Percentiles rank a stretch among this genome's conserved stretches.
phyloP scores from a whole-genome alignment of 2,329 filamentous ascomycete species.

The Volutella citrinella region DNA sequence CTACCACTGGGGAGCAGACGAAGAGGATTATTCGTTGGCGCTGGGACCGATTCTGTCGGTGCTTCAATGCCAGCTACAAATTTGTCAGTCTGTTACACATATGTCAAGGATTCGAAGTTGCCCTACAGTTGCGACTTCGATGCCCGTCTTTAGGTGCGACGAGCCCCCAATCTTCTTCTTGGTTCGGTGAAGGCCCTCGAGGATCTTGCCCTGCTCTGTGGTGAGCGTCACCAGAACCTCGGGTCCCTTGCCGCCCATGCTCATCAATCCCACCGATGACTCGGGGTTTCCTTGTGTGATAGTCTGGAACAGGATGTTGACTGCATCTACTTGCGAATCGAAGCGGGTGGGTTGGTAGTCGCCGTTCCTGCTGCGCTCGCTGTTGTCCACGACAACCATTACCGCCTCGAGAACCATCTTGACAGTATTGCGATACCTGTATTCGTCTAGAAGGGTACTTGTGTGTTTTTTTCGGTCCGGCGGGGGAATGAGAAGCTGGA shows the following conservation, averaged over 20 bases:
- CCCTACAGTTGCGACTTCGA: conserved; percentile 90
- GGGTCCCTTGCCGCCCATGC: conserved; percentile 96
- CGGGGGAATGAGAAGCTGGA: no score
- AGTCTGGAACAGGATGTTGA: conserved; percentile 91
- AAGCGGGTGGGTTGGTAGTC: conserved; percentile 89
- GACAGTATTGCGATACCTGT: conserved; percentile 35
- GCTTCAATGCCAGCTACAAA: conserved; percentile 84
- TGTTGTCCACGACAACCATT: conserved; percentile 99
- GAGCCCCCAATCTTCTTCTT: conserved; percentile 87
- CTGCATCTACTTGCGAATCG: conserved; percentile 93
- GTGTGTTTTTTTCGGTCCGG: conserved; percentile 4
- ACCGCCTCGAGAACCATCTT: conserved; percentile 98
- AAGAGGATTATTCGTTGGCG: conserved; percentile 96
- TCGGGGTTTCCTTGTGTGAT: conserved; percentile 96
- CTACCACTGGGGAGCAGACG: conserved; percentile 86
- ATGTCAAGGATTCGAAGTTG: not conserved
- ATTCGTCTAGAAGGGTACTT: conserved; percentile 5
- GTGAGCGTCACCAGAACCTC: conserved; percentile 96
- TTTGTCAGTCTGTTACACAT: conserved; percentile 22
- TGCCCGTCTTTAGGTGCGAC: conserved; percentile 85
- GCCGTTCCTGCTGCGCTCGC: conserved; percentile 96
- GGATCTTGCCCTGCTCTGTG: conserved; percentile 91
- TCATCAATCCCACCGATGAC: conserved; percentile 96
- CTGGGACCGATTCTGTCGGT: conserved; percentile 96
- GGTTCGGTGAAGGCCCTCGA: conserved; percentile 87